A percentile compares a stretch with the other conserved stretches of the same genome.
Conservation (phyloP, 306 rosid genomes). For the Begonia masoniana region DNA sequence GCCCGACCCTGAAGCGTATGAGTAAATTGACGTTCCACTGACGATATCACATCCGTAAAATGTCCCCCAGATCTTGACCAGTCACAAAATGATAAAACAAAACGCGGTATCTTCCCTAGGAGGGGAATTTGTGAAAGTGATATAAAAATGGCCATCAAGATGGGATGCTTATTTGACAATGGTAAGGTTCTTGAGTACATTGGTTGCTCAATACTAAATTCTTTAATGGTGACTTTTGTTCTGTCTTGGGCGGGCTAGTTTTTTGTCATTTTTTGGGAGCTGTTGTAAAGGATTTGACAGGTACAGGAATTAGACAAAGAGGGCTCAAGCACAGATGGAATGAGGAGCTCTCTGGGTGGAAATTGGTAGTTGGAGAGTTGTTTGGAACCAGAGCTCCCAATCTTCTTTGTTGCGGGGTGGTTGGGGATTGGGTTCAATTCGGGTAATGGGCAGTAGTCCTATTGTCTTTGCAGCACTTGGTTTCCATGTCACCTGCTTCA, state of each 20-base stretch:
- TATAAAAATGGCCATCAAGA: conserved; percentile 76
- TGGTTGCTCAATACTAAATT: conserved; percentile 59
- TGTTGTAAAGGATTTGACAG: conserved; percentile 78
- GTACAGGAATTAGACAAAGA: conserved; percentile 83
- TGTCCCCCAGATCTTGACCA: conserved; percentile 50
- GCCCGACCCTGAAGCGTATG: conserved; percentile 40
- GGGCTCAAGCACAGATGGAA: conserved; percentile 87
- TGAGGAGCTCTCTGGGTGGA: conserved; percentile 95
- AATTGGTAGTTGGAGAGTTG: conserved; percentile 93
- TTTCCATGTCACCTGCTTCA: conserved; percentile 53
- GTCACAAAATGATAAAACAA: conserved; percentile 58
- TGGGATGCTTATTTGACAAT: conserved; percentile 90
- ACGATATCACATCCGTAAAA: conserved; percentile 13
- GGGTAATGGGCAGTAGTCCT: conserved; percentile 74
- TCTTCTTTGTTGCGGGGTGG: conserved; percentile 82
- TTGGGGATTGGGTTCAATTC: conserved; percentile 78
- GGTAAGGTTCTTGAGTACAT: conserved; percentile 89
- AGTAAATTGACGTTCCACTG: conserved; percentile 32
- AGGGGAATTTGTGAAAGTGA: conserved; percentile 75
- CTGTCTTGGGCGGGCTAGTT: conserved; percentile 85
- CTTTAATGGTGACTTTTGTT: conserved; percentile 68
- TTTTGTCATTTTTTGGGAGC: conserved; percentile 78
- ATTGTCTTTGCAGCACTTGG: conserved; percentile 77
- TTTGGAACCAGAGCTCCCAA: conserved; percentile 64
- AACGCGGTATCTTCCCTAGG: conserved; percentile 57